phyloP scores from a whole-genome alignment of 768 basidiomycete genomes.

The Lepiota brunneoincarnata region DNA sequence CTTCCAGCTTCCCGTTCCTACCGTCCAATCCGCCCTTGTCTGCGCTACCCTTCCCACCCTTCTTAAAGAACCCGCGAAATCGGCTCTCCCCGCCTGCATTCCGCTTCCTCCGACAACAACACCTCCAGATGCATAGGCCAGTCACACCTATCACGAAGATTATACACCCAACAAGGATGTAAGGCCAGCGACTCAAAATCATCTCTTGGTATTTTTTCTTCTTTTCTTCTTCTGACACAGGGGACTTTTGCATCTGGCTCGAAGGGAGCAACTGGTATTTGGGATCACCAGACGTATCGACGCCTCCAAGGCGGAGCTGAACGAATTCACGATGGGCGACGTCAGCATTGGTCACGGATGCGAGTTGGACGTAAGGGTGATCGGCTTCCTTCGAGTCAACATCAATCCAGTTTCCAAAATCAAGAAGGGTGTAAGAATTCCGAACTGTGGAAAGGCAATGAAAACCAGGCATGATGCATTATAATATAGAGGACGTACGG shows the following conservation, averaged over 20 bases:
- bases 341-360: conserved; percentile 51
- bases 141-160: conserved; percentile 42
- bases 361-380: conserved; percentile 69
- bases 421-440: conserved; percentile 68
- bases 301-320: conserved; percentile 53
- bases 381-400: conserved; percentile 40
- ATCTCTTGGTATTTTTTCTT: conserved; percentile 63
- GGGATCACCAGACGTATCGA: conserved; percentile 51
- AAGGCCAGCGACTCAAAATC: conserved; percentile 71
- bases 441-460: conserved; percentile 49
- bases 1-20: neutral
- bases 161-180: conserved; percentile 63
- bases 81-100: conserved; percentile 16
- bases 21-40: neutral
- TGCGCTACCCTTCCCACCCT: conserved; percentile 5
- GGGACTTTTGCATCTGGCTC: conserved; percentile 57
- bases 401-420: conserved; percentile 69
- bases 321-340: conserved; percentile 68
- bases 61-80: conserved; percentile 10
- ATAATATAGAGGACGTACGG: conserved; percentile 38
- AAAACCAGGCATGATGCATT: neutral
- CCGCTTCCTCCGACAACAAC: conserved; percentile 45
- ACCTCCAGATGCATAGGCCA: conserved; percentile 55
- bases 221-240: conserved; percentile 61
- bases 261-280: conserved; percentile 61